Base-by-base conservation (phyloP, 345 rosid genomes). In the Linum trigynum region DNA sequence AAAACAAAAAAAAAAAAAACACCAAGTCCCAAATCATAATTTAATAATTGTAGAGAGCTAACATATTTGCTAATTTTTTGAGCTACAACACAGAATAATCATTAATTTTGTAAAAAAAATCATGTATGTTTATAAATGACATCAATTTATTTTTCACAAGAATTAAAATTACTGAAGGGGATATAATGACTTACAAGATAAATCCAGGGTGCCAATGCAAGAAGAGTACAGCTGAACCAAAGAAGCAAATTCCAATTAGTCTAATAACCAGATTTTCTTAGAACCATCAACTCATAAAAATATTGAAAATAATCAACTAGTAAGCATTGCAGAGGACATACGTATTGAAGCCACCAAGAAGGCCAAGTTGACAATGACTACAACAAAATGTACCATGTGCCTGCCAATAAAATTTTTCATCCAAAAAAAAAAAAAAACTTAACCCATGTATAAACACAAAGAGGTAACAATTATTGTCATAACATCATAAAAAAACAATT, bases 181-280 rank as follows among this genome's bases (percentile, higher is more conserved):
- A 58, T 36, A 65, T 48, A 35, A 64, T 15, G 56, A 48, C 90
- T 81, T 76, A 83, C 96, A 66, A 68, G 70, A 86, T 41, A 56
- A 89, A 72, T 71, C 87, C 84, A 39, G 87, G 88, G n/a, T 78
- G 84, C 86, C 87, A 85, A 64, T 85, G 88, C 69, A 85, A 59
- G 51, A 86, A 57, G 11, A 89, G 71, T 66, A 85, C 73, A 69
- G 57, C 96, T 89, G 79, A 57, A 59, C 63, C 57, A 68, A 66
- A 61, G 61, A 57, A 72, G 65, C 55, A 37, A 66, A 45, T 45
- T 45, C 14, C 6, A 43, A 67, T 71, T 43, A 61, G 64, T 63
- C 65, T 67, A 72, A 63, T n/a, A 61, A 10, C 8, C 65, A 9
- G 10, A 36, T 23, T 23, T 32, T 10, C 15, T 65, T 38, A 55